Evolutionary conservation across 352 stramenopile species (phyloP).

Genomic region (Phytophthora parvispora): DNA sequence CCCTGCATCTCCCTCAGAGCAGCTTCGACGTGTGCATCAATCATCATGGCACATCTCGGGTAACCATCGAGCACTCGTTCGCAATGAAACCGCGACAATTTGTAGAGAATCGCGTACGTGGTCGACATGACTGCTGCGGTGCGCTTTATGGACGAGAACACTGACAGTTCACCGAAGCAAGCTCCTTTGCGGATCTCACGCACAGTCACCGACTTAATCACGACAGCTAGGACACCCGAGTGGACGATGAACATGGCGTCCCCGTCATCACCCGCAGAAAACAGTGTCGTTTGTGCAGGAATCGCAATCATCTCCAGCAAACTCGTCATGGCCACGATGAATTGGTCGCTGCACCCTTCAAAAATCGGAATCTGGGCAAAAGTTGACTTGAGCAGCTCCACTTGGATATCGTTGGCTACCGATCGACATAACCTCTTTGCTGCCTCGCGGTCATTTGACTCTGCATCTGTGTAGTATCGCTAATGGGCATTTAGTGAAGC

Average conservation of each 20-base stretch:
- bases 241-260: slow-evolving; percentile 87
- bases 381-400: slow-evolving; percentile 65
- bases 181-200: slow-evolving; percentile 77
- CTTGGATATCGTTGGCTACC: slow-evolving; percentile 81
- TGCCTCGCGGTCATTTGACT: slow-evolving; percentile 78
- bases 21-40: slow-evolving; percentile 29
- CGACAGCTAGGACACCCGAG: slow-evolving; percentile 70
- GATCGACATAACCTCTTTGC: slow-evolving; percentile 78
- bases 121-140: slow-evolving; percentile 67
- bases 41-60: slow-evolving; percentile 44
- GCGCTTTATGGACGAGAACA: slow-evolving; percentile 67
- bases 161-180: slow-evolving; percentile 80
- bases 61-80: slow-evolving; percentile 68
- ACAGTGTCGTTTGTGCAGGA: slow-evolving; percentile 66
- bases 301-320: slow-evolving; percentile 72
- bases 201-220: slow-evolving; percentile 65
- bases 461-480: slow-evolving; percentile 73
- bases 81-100: slow-evolving; percentile 70
- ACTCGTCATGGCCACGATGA: slow-evolving; percentile 72
- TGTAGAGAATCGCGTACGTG: slow-evolving; percentile 80
- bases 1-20: slow-evolving; percentile 16
- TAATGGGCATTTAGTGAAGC: too few species aligned
- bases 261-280: slow-evolving; percentile 60
- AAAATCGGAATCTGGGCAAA: slow-evolving; percentile 71
- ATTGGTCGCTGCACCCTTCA: slow-evolving; percentile 58